Evolutionary conservation across 2,329 filamentous ascomycete genomes (phyloP).

Genomic region (Fusarium setosum): DNA sequence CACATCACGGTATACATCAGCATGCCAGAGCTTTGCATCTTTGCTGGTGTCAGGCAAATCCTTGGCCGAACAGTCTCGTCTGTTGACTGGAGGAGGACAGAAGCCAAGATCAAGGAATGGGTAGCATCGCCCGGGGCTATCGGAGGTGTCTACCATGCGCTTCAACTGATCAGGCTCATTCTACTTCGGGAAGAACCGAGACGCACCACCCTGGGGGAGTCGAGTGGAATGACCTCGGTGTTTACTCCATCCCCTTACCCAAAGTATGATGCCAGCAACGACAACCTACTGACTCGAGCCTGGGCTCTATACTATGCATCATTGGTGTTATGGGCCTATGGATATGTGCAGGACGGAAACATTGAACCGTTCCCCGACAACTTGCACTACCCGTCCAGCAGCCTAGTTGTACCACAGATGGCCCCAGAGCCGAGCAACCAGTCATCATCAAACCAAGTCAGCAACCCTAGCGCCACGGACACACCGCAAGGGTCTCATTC

Average conservation of each 20-base stretch:
- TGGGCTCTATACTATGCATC: slow-evolving; percentile 44
- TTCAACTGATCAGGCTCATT: slow-evolving; percentile 42
- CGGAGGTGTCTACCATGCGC: slow-evolving; percentile 42
- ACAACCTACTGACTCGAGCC: slow-evolving; percentile 38
- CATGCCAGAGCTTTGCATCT: slow-evolving; percentile 45
- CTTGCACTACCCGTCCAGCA: slow-evolving; percentile 37
- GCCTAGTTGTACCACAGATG: slow-evolving; percentile 16
- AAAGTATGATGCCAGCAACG: slow-evolving; percentile 39
- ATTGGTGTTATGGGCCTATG: slow-evolving; percentile 43
- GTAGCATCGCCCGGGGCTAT: slow-evolving; percentile 43
- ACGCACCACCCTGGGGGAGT: slow-evolving; percentile 20
- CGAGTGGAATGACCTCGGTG: slow-evolving; percentile 14
- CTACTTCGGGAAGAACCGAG: slow-evolving; percentile 37
- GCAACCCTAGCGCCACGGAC: slow-evolving; percentile 19
- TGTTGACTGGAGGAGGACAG: slow-evolving; percentile 42
- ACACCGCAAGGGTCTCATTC: slow-evolving; percentile 31
- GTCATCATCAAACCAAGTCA: slow-evolving; percentile 23
- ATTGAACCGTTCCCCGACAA: slow-evolving; percentile 43
- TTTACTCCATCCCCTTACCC: slow-evolving; percentile 37
- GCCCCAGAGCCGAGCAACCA: slow-evolving; percentile 32
- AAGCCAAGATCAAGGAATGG: slow-evolving; percentile 44
- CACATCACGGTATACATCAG: slow-evolving; percentile 45
- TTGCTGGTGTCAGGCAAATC: slow-evolving; percentile 42
- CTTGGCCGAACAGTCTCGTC: slow-evolving; percentile 42
- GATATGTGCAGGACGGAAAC: slow-evolving; percentile 42